Base-by-base conservation (phyloP, 257 asterid genomes). In the Eustoma russellianum region DNA sequence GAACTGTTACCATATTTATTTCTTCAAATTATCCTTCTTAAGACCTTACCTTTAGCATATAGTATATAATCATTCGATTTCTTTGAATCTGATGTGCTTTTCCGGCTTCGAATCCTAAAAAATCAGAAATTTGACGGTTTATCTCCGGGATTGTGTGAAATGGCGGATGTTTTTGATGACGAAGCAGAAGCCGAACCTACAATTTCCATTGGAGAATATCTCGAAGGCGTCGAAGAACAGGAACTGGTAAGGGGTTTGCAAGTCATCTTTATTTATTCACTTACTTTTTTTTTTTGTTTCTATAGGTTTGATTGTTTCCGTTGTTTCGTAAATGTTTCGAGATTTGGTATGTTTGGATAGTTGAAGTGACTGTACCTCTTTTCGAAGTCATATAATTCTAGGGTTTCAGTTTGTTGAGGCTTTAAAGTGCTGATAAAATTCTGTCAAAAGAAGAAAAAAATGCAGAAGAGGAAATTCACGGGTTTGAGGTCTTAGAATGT, bases 141-240 rank as follows among this genome's bases (percentile, higher is more conserved):
- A 16, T 59, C 41, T 48, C 3, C 6, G 17, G 52, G 55, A 18
- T 41, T 33, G 48, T 28, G 48, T 13, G 38, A 46, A 53, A 86
- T 88, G 95, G 75, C 84, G 57, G 88, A 82, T 66, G 74, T 56
- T 17, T 88, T 82, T 46, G 93, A 79, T 17, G 86, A 80, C 30
- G 97, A 78, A 52, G 71, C 64, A 11, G 96, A 78, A 52, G 71
- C 63, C 14, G 95, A 82, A 65, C 79, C 77, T 30, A 85, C 94
- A 71, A 71, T 88, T 68, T 78, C 97, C 30, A 80, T 85, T 19
- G 80, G 72, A 18, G 95, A 82, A 57, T 85, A 85, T 72, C 83
- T 85, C 40, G 64, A 85, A 55, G 80, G 82, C 56, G 85, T 85
- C 33, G 97, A 88, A 72, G 88, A 85, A 38, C 94, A 80, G 70